These are phyloP conservation scores for Alternaria sp. DNA, from an alignment of 2,329 filamentous ascomycete species.

Conservation along the genomic window DNA sequence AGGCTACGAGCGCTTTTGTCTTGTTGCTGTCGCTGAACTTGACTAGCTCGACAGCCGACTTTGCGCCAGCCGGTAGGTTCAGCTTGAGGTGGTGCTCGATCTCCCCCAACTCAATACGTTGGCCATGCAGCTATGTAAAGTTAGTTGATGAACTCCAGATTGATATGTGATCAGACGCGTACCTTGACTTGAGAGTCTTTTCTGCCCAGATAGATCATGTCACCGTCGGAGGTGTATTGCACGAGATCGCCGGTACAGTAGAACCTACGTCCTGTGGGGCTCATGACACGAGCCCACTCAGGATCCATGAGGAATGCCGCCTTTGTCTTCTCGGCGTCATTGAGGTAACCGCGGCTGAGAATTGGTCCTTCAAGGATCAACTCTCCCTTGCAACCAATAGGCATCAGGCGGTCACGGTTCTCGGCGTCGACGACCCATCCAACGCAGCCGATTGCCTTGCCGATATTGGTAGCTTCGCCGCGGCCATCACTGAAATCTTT, in stretches of 20 bases:
- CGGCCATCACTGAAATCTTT: constrained; percentile 35
- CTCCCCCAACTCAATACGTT: constrained; percentile 55
- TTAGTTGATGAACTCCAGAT: constrained; percentile 38
- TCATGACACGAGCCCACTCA: constrained; percentile 33
- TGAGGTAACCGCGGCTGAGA: constrained; percentile 44
- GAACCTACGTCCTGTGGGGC: constrained; percentile 25
- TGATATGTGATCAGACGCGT: neutral
- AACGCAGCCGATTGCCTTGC: constrained; percentile 36
- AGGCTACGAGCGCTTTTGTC: constrained; percentile 37
- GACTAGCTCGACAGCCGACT: constrained; percentile 54
- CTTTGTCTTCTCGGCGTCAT: constrained; percentile 37
- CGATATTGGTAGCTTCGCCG: constrained; percentile 43
- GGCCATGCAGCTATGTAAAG: constrained; percentile 47
- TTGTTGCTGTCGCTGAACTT: constrained; percentile 32
- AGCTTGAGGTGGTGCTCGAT: constrained; percentile 53
- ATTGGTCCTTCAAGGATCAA: constrained; percentile 45
- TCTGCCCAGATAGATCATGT: constrained; percentile 45
- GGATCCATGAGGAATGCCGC: constrained; percentile 38
- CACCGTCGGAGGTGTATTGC: constrained; percentile 39
- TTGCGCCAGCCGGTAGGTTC: constrained; percentile 44
- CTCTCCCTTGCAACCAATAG: constrained; percentile 44
- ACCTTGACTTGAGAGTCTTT: constrained; percentile 47
- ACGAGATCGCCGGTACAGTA: constrained; percentile 46
- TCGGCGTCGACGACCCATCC: constrained; percentile 44
- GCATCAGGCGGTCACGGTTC: constrained; percentile 39